Base-by-base conservation (phyloP, 192 early-diverging fungal species). In the Podila epigama region DNA sequence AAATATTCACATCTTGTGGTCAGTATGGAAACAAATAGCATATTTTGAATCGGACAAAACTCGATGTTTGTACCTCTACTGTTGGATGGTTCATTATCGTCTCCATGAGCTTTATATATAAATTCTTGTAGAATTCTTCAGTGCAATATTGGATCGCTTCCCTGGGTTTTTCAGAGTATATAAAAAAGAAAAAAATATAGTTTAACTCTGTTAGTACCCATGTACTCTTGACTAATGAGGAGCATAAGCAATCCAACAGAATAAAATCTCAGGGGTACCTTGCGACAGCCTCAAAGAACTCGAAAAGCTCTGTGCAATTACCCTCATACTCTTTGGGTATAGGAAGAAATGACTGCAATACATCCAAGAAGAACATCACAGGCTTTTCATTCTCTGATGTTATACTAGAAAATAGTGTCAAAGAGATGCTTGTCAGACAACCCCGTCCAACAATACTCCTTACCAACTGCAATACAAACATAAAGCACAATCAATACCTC, bases 281-380 rank as follows among this genome's bases (percentile, higher is more conserved):
- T 35, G 66, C 36, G 22, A 77, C 40, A 50, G 63, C 39, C 60
- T 68, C 73, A 53, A 77, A 77, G 32, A 77, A 77, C 50, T 59
- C 66, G 12, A 77, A 64, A 7, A 77, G 55, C 51, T 77, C 73
- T 5, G 66, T 64, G 56, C 73, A 77, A 18, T 77, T 77, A 61
- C 60, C 31, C 39, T 68, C 60, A 27, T 77, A 77, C 51, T 77
- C 73, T 12, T 68, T 77, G 8, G 73, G 28, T 13, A 77, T 53
- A 4, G 73, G 73, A 1, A 77, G 50, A 22, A 77, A 77, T 12
- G 73, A 77, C 39, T 68, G 73, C 35, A 77, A 35, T 20, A 77
- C 68, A 42, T 77, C 61, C 22, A 77, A 37, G 40, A 77, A 77
- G 53, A 77, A 77, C 32, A 68, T 62, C n/a, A 62, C 66, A n/a